Evolutionary conservation across 2,329 filamentous ascomycete genomes (phyloP), one percentile per base, ranked within the genome.

Genomic region (Paecilomyces dactylethromorphus): DNA sequence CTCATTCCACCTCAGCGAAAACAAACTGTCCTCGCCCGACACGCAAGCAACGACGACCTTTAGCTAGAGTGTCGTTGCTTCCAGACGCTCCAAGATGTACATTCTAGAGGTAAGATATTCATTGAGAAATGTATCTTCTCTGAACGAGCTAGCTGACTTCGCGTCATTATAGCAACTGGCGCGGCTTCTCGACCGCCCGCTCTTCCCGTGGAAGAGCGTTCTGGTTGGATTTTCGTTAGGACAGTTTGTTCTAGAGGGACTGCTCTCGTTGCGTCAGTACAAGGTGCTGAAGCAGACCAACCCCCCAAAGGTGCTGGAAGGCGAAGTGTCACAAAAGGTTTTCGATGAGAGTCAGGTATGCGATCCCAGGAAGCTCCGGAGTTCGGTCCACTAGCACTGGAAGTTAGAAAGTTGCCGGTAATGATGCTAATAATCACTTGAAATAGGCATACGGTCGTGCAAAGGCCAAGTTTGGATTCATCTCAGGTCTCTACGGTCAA

Each of bases 141-240:
- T 29, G 32, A 15, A 31, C 24, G 10, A 52, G 26, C 22, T 15
- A 21, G 26, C 53, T 35, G 21, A 18, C 26, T 18, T 39, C 7
- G 12, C 39, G 24, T 18, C 32, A 26, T 18, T 54, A 31, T 62
- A 85, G 81, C 80, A 84, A 80, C 87, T 97, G 66, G 91, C 91
- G 72, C 86, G 85, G 75, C 87, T 89, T 76, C 88, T 97, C 69
- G 94, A 99, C 81, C 87, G 90, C 71, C 92, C 93, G 59, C 82
- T 90, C 71, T 96, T 97, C 80, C 93, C 94, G 58, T 99, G 94
- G 94, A 99, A 97, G 85, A 89, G 87, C 74, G 86, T 99, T 68
- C 92, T 99, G 69, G 84, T 97, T 67, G 90, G 92, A 69, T 99
- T 99, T 80, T 96, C 92, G 31, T 75, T 97, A 68, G 91, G 89